phyloP scores from a whole-genome alignment of 768 basidiomycete genomes.

The Tricholoma flavovirens region DNA sequence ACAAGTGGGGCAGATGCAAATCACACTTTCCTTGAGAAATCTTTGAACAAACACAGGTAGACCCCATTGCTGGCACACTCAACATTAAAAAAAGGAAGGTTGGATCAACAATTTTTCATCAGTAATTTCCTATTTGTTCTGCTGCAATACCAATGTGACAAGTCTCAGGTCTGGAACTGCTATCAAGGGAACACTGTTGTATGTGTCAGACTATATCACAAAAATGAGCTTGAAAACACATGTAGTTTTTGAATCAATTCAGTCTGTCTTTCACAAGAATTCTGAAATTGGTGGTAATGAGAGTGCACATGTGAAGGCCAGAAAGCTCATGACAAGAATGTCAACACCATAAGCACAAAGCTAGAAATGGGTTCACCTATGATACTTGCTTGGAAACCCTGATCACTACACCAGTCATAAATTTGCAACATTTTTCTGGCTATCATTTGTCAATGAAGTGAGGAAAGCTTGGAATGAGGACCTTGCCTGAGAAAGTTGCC shows the following conservation, averaged over 20 bases:
- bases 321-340: conserved; percentile 22
- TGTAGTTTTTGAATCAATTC: conserved; percentile 28
- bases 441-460: conserved; percentile 22
- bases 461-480: conserved; percentile 8
- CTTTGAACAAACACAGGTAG: conserved; percentile 15
- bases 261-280: conserved; percentile 19
- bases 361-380: conserved; percentile 29
- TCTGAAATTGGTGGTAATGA: conserved; percentile 13
- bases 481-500: conserved; percentile 12
- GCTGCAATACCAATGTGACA: conserved; percentile 35
- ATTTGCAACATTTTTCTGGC: conserved; percentile 30
- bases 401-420: conserved; percentile 34
- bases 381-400: conserved; percentile 25
- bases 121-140: conserved; percentile 24
- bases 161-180: conserved; percentile 33
- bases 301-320: conserved; percentile 11
- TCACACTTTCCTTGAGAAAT: conserved; percentile 31
- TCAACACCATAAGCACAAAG: conserved; percentile 22
- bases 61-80: conserved; percentile 22
- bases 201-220: conserved; percentile 39
- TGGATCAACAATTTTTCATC: conserved; percentile 30
- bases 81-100: conserved; percentile 26
- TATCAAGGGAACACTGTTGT: conserved; percentile 32
- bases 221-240: conserved; percentile 34
- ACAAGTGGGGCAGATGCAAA: conserved; percentile 24